Base-by-base conservation (phyloP, 768 basidiomycete species). In the Mycena indigotica region DNA sequence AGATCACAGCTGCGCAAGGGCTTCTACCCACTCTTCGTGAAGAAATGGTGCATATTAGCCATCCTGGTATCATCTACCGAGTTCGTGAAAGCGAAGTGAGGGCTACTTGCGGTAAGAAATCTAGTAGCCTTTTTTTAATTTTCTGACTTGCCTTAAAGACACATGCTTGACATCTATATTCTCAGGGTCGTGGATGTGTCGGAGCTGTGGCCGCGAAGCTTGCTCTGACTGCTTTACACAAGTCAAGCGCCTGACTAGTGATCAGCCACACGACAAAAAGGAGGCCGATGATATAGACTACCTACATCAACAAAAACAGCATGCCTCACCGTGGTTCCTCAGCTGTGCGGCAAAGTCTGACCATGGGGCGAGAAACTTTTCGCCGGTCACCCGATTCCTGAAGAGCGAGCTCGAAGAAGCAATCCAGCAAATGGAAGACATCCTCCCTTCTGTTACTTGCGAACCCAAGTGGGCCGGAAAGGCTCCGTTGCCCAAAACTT, bases 131-230 rank as follows among this genome's bases (percentile, higher is more conserved):
- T 12, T 56, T 19, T 50, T 65, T 19, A 52, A 55, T 24, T 8
- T 23, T 13, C 0, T 12, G 10, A 35, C 32, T 8, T 38, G n/a
- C 38, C 48, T 58, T 56, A 21, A 69, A 96, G 94, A 97, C 72
- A 93, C 90, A 2, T 97, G 95, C 71, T 90, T 93, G 80, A 95
- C 93, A 4, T 95, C 94, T 13, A 85, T 96, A 56, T 96, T 96
- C 72, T 88, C 89, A 5, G 86, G 85, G 56, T 89, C 86, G 28
- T 96, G 91, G 86, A 90, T 95, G 83, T 96, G 94, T 69, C 82
- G 89, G n/a, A 69, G 84, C 35, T 98, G 95, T 70, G 95, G 93
- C 4, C 85, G 92, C 10, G 95, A 97, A 72, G 85, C 90, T 8
- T 98, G 95, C 68, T 79, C 86, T 1, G 89, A 92, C 58, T 97